Conservation (phyloP, 2,329 filamentous ascomycete genomes). For the Colletotrichum endophyticum region DNA sequence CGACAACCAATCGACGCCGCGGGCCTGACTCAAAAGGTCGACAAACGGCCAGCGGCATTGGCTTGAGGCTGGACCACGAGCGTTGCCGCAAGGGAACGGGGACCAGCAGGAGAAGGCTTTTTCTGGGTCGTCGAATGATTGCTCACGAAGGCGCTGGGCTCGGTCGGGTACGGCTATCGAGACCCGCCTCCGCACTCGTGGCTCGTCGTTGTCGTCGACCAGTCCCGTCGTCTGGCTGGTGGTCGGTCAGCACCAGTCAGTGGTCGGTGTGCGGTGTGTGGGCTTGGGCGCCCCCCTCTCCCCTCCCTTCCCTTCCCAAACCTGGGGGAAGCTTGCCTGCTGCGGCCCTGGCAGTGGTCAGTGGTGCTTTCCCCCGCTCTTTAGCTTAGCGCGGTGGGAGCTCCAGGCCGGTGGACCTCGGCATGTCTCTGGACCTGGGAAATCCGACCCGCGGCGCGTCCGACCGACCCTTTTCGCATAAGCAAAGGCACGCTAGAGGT, state of each 20-base stretch:
- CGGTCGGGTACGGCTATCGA: constrained; percentile 9
- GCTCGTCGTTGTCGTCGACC: background rate
- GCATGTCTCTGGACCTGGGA: constrained; percentile 8
- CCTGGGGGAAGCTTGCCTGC: background rate
- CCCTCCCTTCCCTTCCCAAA: background rate
- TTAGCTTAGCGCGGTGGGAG: background rate
- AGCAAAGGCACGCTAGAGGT: background rate
- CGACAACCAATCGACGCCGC: background rate
- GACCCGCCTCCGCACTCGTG: background rate
- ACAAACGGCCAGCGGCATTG: background rate
- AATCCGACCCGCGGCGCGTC: background rate
- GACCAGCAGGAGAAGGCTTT: background rate
- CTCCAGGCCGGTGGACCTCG: constrained; percentile 19
- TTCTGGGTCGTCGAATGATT: background rate
- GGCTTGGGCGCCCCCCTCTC: background rate
- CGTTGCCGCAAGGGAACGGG: background rate
- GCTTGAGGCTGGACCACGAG: background rate
- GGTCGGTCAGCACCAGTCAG: background rate
- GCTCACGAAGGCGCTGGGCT: background rate
- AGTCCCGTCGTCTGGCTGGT: background rate
- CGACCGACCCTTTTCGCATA: background rate
- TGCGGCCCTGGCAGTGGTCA: background rate
- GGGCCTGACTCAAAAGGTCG: background rate
- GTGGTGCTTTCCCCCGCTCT: background rate
- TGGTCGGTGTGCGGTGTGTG: background rate